Evolutionary conservation across 140 eudicot species (phyloP), one percentile per base, ranked within the genome.

Genomic region (Stevia rebaudiana): DNA sequence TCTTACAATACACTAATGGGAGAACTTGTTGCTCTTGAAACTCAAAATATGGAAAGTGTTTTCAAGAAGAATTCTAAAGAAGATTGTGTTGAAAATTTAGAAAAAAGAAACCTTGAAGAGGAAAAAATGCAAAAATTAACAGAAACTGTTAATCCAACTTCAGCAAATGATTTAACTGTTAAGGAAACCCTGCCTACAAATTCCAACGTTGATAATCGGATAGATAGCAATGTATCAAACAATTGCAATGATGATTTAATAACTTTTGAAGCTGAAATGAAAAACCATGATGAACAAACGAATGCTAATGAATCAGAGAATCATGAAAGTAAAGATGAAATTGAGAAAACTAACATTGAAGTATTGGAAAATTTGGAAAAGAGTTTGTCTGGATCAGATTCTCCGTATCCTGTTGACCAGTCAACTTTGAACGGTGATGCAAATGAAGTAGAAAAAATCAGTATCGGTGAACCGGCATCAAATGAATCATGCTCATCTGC

Each of bases 1-100:
- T 88, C 98, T 5, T 88, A 92, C 59, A 88, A 92, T 56, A 81
- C 89, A 17, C 77, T 87, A 25, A 85, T 74, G 92, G 92, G 84
- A 61, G 96, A 88, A 74, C 95, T 85, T 62, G 98, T 83, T 78
- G 83, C 84, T 52, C 83, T 84, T 52, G 95, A 90, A 74, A 71
- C 87, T 40, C 77, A 71, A 73, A 77, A 61, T 63, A 60, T 77
- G 75, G 74, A 47, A 47, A 63, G 67, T 67, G 88, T 69, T 39
- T 35, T 39, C 4, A 33, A 60, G 67, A 76, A 74, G 22, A 72
- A 67, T 40, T 31, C 72, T 19, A 81, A 76, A 33, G 82, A 81
- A 55, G 92, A 82, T 70, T 35, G 15, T 62, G 83, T 84, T 59
- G 95, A 79, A 8, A 13, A 55, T 30, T n/a, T 30, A 28, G 42